These are phyloP conservation scores for Blastocystis hominis DNA, from an alignment of 352 stramenopile genomes.

Conservation along the genomic window DNA sequence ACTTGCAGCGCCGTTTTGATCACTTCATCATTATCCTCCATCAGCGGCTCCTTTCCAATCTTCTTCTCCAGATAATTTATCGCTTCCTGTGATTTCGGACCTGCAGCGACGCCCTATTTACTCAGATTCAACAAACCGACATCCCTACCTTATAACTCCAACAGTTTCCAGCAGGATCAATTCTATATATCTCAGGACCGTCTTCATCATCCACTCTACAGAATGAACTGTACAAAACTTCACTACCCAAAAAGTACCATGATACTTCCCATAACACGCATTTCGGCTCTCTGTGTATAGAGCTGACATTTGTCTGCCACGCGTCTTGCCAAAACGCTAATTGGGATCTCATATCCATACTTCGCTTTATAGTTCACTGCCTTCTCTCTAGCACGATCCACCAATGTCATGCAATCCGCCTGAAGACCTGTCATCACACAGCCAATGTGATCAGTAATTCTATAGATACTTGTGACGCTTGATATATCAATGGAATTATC, in stretches of 20 bases:
- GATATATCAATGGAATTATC: constrained; percentile 59
- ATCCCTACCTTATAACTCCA: constrained; percentile 57
- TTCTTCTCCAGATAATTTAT: constrained; percentile 59
- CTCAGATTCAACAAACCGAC: neutral
- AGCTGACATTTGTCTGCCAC: constrained; percentile 59
- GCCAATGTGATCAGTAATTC: constrained; percentile 60
- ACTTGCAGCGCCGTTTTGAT: constrained; percentile 44
- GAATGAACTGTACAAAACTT: neutral
- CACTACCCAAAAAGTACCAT: constrained; percentile 58
- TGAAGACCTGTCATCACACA: constrained; percentile 59
- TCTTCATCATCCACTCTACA: constrained; percentile 58
- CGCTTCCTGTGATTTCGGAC: constrained; percentile 53
- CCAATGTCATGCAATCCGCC: constrained; percentile 57
- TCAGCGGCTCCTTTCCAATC: constrained; percentile 22
- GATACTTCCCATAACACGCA: constrained; percentile 55
- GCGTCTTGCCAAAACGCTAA: constrained; percentile 56
- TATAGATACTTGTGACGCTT: constrained; percentile 59
- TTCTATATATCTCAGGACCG: constrained; percentile 58
- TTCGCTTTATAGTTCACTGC: constrained; percentile 58
- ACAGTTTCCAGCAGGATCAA: constrained; percentile 60
- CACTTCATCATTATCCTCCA: constrained; percentile 49
- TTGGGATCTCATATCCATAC: constrained; percentile 60
- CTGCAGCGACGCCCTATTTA: constrained; percentile 35
- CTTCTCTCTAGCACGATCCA: constrained; percentile 53
- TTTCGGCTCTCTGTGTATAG: constrained; percentile 59